Evolutionary conservation across 805 yeast genomes (phyloP).

Genomic region (Yarrowia sp.): DNA sequence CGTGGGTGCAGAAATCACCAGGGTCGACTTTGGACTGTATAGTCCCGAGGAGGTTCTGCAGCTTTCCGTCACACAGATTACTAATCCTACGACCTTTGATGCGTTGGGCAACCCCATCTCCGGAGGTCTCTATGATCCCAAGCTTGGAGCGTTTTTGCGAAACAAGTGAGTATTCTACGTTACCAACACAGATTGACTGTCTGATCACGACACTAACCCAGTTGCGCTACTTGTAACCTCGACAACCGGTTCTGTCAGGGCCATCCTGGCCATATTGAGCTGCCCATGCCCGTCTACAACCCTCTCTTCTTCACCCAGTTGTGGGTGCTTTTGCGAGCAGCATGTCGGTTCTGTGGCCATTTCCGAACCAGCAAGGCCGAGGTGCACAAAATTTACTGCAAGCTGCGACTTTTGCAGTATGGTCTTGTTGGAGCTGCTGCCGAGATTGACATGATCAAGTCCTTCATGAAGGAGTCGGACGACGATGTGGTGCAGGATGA

Average conservation of each 20-base stretch:
- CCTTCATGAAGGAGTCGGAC: slow-evolving; percentile 48
- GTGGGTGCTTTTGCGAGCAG: slow-evolving; percentile 74
- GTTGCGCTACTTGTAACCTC: slow-evolving; percentile 91
- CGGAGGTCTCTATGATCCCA: slow-evolving; percentile 89
- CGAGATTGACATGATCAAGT: slow-evolving; percentile 63
- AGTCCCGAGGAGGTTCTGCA: slow-evolving; percentile 77
- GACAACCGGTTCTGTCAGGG: slow-evolving; percentile 96
- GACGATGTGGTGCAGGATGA: slow-evolving; percentile 38
- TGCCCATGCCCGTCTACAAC: slow-evolving; percentile 93
- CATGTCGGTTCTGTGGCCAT: slow-evolving; percentile 87
- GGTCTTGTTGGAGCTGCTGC: slow-evolving; percentile 79
- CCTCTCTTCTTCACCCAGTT: slow-evolving; percentile 92
- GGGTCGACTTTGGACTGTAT: slow-evolving; percentile 88
- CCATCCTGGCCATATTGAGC: slow-evolving; percentile 95
- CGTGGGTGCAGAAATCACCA: slow-evolving; percentile 86
- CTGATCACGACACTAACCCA: slow-evolving; percentile 22
- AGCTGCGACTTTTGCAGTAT: slow-evolving; percentile 75
- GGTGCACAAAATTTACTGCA: slow-evolving; percentile 72
- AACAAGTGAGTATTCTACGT: slow-evolving; percentile 45
- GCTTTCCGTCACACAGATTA: slow-evolving; percentile 90
- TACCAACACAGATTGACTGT: neutral
- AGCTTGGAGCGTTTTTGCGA: slow-evolving; percentile 90
- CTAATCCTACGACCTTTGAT: slow-evolving; percentile 94
- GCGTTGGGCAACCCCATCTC: slow-evolving; percentile 92
- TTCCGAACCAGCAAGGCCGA: slow-evolving; percentile 70